Evolutionary conservation across 208 protist genomes (phyloP).

Genomic region (Herpetomonas tarakana): DNA sequence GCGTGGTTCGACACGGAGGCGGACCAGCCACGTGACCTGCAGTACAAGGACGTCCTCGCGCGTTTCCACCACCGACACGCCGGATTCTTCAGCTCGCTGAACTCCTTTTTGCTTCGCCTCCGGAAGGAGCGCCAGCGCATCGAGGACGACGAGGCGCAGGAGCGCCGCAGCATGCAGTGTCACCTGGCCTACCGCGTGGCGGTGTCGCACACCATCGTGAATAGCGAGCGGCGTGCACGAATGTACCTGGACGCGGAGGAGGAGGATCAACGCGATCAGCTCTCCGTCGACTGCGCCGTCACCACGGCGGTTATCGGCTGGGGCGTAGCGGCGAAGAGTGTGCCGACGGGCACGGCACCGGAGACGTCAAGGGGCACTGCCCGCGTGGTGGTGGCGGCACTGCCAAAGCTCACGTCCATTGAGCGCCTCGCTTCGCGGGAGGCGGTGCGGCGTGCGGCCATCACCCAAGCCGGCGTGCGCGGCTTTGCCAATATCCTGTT

Average conservation of each 20-base stretch:
- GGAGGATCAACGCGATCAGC: constrained; percentile 8
- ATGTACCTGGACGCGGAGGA: constrained; percentile 10
- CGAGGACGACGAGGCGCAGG: constrained; percentile 16
- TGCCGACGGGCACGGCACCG: background rate
- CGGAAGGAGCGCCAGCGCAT: constrained; percentile 19
- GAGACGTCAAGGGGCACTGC: too few relatives aligned
- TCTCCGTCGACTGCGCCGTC: constrained; percentile 2
- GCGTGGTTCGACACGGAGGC: constrained; percentile 32
- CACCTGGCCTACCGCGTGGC: constrained; percentile 12
- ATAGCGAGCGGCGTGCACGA: constrained; percentile 9
- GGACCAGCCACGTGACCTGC: constrained; percentile 15
- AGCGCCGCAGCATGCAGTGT: constrained; percentile 2
- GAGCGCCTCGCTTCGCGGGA: constrained; percentile 18
- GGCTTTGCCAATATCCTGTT: constrained; percentile 4
- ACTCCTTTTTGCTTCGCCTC: constrained; percentile 21
- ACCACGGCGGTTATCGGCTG: constrained; percentile 7
- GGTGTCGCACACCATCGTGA: constrained; percentile 1
- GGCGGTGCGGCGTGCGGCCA: constrained; percentile 8
- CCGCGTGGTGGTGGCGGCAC: too few relatives aligned
- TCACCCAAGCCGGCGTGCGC: background rate
- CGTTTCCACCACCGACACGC: constrained; percentile 20
- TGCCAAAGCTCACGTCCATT: constrained; percentile 5
- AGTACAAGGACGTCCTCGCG: constrained; percentile 32
- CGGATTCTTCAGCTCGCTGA: constrained; percentile 15
- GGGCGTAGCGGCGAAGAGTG: constrained; percentile 16